These are phyloP conservation scores for Kwoniella dendrophila DNA, from an alignment of 768 basidiomycete species.

Conservation along the genomic window DNA sequence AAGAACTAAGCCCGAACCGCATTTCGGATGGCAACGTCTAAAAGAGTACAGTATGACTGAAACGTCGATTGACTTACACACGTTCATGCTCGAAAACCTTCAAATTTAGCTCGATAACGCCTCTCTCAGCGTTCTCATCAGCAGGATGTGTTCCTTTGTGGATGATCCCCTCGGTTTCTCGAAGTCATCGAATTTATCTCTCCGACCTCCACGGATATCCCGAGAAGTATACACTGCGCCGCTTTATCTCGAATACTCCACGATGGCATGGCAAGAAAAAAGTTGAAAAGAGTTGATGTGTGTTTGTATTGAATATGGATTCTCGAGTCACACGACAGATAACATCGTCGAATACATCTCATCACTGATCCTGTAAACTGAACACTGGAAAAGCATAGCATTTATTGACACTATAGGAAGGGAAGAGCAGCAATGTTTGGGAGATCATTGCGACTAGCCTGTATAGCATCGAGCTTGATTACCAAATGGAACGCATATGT, in stretches of 20 bases:
- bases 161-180: too few relatives aligned
- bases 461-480: conserved; percentile 3
- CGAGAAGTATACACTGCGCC: too few relatives aligned
- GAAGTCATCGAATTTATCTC: not conserved
- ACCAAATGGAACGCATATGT: conserved; percentile 12
- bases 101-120: not conserved
- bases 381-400: too few relatives aligned
- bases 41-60: not conserved
- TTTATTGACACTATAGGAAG: too few relatives aligned
- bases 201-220: too few relatives aligned
- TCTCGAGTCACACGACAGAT: not conserved
- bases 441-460: not conserved
- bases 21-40: not conserved
- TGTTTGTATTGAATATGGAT: too few relatives aligned
- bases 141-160: too few relatives aligned
- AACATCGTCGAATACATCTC: not conserved
- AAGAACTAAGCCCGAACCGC: not conserved
- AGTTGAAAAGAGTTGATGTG: too few relatives aligned
- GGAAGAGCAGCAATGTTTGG: not conserved
- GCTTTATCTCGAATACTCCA: too few relatives aligned
- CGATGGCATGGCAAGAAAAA: too few relatives aligned
- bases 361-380: too few relatives aligned
- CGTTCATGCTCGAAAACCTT: not conserved
- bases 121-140: too few relatives aligned
- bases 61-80: not conserved